These are phyloP conservation scores for Fagus sylvatica DNA, from an alignment of 306 rosid genomes.

Conservation along the genomic window DNA sequence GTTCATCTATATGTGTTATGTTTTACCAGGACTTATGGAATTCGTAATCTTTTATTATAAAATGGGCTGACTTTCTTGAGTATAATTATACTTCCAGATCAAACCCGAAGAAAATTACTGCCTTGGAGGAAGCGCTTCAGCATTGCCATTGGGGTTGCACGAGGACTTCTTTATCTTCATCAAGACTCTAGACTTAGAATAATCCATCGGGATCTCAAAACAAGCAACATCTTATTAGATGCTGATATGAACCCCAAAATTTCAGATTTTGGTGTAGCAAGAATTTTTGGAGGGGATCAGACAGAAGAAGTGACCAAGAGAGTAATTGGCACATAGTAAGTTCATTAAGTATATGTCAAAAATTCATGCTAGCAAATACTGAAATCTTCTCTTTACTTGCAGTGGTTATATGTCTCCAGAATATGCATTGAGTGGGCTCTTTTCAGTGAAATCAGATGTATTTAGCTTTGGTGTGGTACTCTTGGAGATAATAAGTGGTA, in stretches of 20 bases:
- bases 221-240: slow-evolving; percentile 44
- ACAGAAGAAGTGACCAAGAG: too few species aligned
- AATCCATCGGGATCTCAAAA: slow-evolving; percentile 44
- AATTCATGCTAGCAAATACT: too few species aligned
- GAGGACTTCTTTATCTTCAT: slow-evolving; percentile 57
- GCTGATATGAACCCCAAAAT: slow-evolving; percentile 44
- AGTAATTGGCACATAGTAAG: too few species aligned
- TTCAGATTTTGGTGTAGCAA: slow-evolving; percentile 50
- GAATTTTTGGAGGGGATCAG: too few species aligned
- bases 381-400: too few species aligned
- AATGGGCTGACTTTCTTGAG: too few species aligned
- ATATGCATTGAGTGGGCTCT: slow-evolving; percentile 38
- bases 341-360: too few species aligned
- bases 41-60: too few species aligned
- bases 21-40: too few species aligned
- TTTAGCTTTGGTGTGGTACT: slow-evolving; percentile 43
- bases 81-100: slow-evolving; percentile 42
- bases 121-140: slow-evolving; percentile 44
- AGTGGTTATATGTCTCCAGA: too few species aligned
- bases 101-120: slow-evolving; percentile 18
- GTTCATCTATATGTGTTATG: too few species aligned
- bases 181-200: slow-evolving; percentile 50
- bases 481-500: slow-evolving; percentile 38
- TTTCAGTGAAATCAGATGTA: slow-evolving; percentile 42
- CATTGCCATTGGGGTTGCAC: slow-evolving; percentile 49